Evolutionary conservation across 495 filamentous ascomycete species (phyloP), one percentile per base, ranked within the genome.

Genomic region (Aspergillus saccharolyticus): DNA sequence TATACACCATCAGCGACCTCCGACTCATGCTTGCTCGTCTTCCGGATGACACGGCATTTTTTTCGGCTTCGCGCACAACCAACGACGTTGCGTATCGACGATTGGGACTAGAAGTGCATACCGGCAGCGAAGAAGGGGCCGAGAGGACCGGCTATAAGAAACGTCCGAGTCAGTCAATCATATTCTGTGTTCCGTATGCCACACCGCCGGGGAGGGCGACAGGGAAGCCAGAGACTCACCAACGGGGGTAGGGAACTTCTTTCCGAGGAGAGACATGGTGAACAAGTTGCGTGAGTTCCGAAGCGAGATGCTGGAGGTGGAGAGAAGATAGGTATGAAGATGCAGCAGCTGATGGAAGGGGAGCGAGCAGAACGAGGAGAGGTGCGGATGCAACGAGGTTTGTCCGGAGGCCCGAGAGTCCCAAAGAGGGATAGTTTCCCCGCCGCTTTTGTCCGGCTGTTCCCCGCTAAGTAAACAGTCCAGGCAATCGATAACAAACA

Each of bases 81-180:
- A 52, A 24, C 14, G 22, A 42, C 25, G 18, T 52, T 9, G 1
- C 56, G 9, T 6, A 14, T 58, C 42, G 14, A 48, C 24, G 16
- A 42, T 30, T 25, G 55, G 48, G 18, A 17, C 54, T 33, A 18
- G 56, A 39, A 39, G 58, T 57, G 64, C 91, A 70, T 93, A 97
- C 93, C 91, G 70, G 93, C 92, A 78, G 82, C 78, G 81, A 87
- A 95, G 85, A 97, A 97, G 54, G 93, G 93, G 68, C 82, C 85
- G 84, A 95, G 83, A 61, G 92, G 91, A 78, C 80, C 76, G 78
- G 89, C 93, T 97, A 73, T 77, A 66, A 57, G n/a, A 49, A 63
- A 56, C 58, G 14, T 39, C 33, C 55, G 51, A 55, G 62, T 67
- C 58, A 64, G 68, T 74, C 58, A 74, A 70, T 73, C 53, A 45